These are phyloP conservation scores for Trichodelitschia bisporula DNA, from an alignment of 495 filamentous ascomycete genomes.

Conservation along the genomic window DNA sequence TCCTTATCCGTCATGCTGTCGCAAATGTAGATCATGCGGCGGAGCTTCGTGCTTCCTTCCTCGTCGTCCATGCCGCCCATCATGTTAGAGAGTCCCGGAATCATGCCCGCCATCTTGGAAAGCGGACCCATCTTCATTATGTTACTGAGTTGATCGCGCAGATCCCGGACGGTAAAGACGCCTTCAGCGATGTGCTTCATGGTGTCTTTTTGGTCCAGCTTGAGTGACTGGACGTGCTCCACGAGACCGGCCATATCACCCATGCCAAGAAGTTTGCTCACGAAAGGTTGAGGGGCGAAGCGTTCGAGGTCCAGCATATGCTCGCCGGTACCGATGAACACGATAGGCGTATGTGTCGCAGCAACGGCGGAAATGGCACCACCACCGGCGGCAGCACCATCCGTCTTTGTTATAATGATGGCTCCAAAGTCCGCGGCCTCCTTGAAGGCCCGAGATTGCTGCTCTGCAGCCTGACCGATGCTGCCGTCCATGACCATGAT, in stretches of 20 bases:
- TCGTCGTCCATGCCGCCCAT: slow-evolving; percentile 94
- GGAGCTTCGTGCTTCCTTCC: slow-evolving; percentile 73
- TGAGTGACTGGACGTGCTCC: slow-evolving; percentile 92
- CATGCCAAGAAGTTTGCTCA: slow-evolving; percentile 85
- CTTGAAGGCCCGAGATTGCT: slow-evolving; percentile 89
- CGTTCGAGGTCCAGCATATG: slow-evolving; percentile 88
- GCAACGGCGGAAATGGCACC: slow-evolving; percentile 97
- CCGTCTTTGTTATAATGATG: slow-evolving; percentile 97
- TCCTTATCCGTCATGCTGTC: slow-evolving; percentile 94
- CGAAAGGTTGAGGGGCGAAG: slow-evolving; percentile 75
- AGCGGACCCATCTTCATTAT: slow-evolving; percentile 99
- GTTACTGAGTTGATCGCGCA: slow-evolving; percentile 84
- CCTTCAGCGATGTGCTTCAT: slow-evolving; percentile 97
- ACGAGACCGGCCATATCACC: slow-evolving; percentile 88
- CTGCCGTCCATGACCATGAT: slow-evolving; percentile 94
- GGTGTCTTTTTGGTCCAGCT: slow-evolving; percentile 91
- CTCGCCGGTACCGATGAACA: slow-evolving; percentile 93
- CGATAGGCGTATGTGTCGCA: slow-evolving; percentile 87
- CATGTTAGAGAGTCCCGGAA: slow-evolving; percentile 76
- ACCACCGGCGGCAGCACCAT: slow-evolving; percentile 83
- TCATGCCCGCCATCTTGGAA: slow-evolving; percentile 97
- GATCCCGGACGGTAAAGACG: slow-evolving; percentile 83
- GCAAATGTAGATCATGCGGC: slow-evolving; percentile 97
- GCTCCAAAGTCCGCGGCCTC: slow-evolving; percentile 93
- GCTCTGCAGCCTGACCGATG: slow-evolving; percentile 88